Percentiles rank a stretch among this genome's conserved stretches.
These are phyloP conservation scores for Rhodamnia argentea DNA, from an alignment of 345 rosid genomes.

Conservation along the genomic window DNA sequence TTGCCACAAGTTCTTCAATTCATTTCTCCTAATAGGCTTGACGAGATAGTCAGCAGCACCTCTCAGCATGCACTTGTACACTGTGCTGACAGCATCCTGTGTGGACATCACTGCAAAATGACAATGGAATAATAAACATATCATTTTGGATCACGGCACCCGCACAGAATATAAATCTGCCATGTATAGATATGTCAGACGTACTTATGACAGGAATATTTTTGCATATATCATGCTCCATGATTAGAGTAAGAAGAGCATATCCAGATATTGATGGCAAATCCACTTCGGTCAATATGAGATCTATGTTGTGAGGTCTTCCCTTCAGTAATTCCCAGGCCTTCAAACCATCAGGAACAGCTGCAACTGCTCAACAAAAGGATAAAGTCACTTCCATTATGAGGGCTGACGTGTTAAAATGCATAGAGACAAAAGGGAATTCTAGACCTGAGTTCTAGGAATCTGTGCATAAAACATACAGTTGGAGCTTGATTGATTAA, in stretches of 20 bases:
- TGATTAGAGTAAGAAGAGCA: constrained; percentile 72
- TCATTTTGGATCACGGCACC: not conserved
- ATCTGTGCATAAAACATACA: not conserved
- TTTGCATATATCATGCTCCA: constrained; percentile 89
- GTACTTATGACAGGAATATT: constrained; percentile 92
- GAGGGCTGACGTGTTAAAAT: not conserved
- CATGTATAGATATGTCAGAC: constrained; percentile 1
- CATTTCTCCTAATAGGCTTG: constrained; percentile 90
- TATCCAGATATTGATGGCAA: constrained; percentile 85
- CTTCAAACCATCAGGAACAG: constrained; percentile 80
- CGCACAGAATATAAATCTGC: not conserved
- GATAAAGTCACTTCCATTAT: not conserved
- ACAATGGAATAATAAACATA: not conserved
- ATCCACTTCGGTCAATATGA: constrained; percentile 86
- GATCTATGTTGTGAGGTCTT: constrained; percentile 49
- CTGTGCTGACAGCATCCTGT: constrained; percentile 71
- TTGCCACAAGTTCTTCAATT: constrained; percentile 91
- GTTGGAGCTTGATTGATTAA: not conserved
- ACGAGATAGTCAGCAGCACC: constrained; percentile 96
- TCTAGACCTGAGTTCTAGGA: not conserved
- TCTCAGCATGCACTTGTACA: constrained; percentile 86
- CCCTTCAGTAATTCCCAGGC: constrained; percentile 94
- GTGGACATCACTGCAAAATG: constrained; percentile 88
- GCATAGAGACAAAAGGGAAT: not conserved
- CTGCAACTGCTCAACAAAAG: constrained; percentile 41